A percentile compares a stretch with the other conserved stretches of the same genome.
These are phyloP conservation scores for Alternaria sp. DNA, from an alignment of 2,329 filamentous ascomycete genomes.

Conservation along the genomic window DNA sequence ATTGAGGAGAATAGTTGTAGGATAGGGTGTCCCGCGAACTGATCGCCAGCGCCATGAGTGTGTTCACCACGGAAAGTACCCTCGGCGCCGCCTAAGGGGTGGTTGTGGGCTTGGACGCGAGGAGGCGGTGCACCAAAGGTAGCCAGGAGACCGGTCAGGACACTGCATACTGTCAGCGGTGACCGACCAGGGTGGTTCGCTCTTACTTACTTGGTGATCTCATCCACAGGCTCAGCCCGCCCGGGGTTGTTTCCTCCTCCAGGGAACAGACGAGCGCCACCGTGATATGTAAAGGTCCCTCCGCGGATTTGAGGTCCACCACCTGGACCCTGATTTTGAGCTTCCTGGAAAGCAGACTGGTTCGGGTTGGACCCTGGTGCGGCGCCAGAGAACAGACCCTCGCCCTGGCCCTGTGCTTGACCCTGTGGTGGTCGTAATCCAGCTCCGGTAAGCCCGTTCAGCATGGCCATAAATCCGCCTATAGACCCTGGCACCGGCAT, in stretches of 20 bases:
- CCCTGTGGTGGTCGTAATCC: slow-evolving; percentile 28
- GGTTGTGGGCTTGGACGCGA: slow-evolving; percentile 20
- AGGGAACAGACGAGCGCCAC: slow-evolving; percentile 55
- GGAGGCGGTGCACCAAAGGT: slow-evolving; percentile 42
- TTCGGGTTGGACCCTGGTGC: slow-evolving; percentile 8
- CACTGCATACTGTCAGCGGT: slow-evolving; percentile 34
- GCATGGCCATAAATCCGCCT: slow-evolving; percentile 56
- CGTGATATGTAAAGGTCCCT: slow-evolving; percentile 43
- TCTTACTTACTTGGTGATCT: slow-evolving; percentile 51
- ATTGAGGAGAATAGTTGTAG: slow-evolving; percentile 54
- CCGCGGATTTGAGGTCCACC: slow-evolving; percentile 23
- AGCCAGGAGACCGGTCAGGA: slow-evolving; percentile 45
- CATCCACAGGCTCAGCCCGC: slow-evolving; percentile 56
- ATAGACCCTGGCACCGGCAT: slow-evolving; percentile 40
- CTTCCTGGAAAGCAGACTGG: slow-evolving; percentile 26
- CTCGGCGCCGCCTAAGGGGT: slow-evolving; percentile 13
- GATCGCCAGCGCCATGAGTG: slow-evolving; percentile 13
- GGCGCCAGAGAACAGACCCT: slow-evolving; percentile 24
- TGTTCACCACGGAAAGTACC: slow-evolving; percentile 19
- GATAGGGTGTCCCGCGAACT: slow-evolving; percentile 47
- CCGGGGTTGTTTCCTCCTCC: slow-evolving; percentile 62
- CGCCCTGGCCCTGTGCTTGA: slow-evolving; percentile 27
- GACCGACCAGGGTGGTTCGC: slow-evolving; percentile 44
- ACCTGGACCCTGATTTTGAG: slow-evolving; percentile 21
- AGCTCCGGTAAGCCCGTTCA: slow-evolving; percentile 55